Base-by-base conservation (phyloP, 257 asterid species). In the Nyctanthes arbortristis region DNA sequence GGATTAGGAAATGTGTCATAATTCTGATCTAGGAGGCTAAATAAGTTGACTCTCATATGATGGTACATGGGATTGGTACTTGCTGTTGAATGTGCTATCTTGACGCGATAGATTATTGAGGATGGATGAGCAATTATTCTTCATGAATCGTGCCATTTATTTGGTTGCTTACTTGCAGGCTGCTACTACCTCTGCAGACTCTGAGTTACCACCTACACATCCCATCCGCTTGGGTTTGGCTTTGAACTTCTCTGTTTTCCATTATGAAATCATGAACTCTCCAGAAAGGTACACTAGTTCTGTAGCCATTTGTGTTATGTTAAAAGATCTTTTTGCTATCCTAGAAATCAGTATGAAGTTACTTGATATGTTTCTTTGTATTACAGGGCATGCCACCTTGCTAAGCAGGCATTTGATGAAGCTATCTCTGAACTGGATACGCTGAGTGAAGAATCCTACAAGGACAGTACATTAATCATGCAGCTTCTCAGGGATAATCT, bases 151-250 rank as follows among this genome's bases (percentile, higher is more conserved):
- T 22, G 24, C 33, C n/a, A 9, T 9, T 25, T 9, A 20, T 37
- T 34, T 10, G 28, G 25, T 43, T n/a, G 5, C 10, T 36, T 43
- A 11, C 8, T 59, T 40, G 67, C 67, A 69, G 74, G 45, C 62
- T n/a, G 74, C 74, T 37, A 60, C 62, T 27, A 61, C 30, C 1
- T 45, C 68, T 5, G 52, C 68, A 2, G 67, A 61, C 37, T 1
- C 74, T n/a, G 74, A 69, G 18, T 33, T 69, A 35, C 36, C 54
- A 1, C 74, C 74, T 4, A 60, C 74, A 59, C 68, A 69, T 58
- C 74, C 74, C 40, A 60, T 60, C 43, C 61, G 74, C 4, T 43
- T 69, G 67, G 74, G 74, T 45, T 40, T 60, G 47, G 74, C 74
- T 0, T 27, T 69, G 55, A 69, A 69, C 65, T 69, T 69, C 35